A percentile compares a stretch with the other conserved stretches of the same genome.
Conservation (phyloP, 768 basidiomycete species). For the Suillus hirtellus region DNA sequence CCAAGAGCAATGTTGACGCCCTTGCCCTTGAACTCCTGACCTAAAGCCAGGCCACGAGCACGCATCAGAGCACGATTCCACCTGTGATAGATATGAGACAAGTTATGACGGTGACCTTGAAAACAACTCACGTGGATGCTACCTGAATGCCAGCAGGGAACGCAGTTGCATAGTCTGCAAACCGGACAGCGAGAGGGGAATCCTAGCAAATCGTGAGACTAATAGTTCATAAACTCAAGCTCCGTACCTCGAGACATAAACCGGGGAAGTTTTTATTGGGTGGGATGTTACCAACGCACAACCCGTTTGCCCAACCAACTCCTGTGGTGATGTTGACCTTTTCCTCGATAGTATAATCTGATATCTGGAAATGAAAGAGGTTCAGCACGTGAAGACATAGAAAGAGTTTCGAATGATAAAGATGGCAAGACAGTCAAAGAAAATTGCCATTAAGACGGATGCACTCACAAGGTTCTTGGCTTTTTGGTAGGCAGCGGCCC, state of each 20-base stretch:
- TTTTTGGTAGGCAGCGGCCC: conserved; percentile 54
- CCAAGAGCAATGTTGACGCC: conserved; percentile 51
- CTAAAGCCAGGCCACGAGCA: conserved; percentile 60
- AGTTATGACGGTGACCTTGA: conserved; percentile 29
- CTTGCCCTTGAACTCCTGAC: conserved; percentile 67
- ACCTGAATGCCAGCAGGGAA: conserved; percentile 61
- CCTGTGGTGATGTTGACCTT: conserved; percentile 30
- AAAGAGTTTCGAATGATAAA: neutral
- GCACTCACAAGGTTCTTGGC: conserved; percentile 49
- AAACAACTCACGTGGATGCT: conserved; percentile 45
- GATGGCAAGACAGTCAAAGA: neutral
- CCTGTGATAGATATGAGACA: conserved; percentile 29
- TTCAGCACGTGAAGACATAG: conserved; percentile 4
- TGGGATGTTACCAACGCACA: conserved; percentile 67
- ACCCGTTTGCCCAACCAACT: conserved; percentile 38
- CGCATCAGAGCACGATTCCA: conserved; percentile 66
- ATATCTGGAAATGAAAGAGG: conserved; percentile 28
- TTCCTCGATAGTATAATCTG: conserved; percentile 34
- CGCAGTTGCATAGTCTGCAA: conserved; percentile 40
- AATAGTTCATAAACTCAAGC: neutral
- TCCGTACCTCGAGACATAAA: conserved; percentile 57
- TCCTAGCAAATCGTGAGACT: conserved; percentile 20
- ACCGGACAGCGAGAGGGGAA: conserved; percentile 40
- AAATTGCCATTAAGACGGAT: neutral
- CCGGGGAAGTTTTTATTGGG: conserved; percentile 49